Base-by-base conservation (phyloP, 805 yeast species). In the Brettanomyces nanus region DNA sequence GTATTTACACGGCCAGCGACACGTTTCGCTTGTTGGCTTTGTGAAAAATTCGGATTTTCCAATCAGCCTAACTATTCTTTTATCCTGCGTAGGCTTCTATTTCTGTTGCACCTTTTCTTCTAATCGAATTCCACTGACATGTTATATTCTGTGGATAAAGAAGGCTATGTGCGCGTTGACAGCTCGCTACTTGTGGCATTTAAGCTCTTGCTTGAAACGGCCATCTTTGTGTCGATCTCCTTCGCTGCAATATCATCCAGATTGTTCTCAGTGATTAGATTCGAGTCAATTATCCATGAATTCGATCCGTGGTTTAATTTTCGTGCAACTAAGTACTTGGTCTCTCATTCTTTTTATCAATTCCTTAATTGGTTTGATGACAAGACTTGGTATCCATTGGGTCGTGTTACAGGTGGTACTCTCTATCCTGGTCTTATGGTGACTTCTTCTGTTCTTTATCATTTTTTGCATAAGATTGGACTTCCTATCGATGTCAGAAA, bases 341-440 rank as follows among this genome's bases (percentile, higher is more conserved):
- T 86, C 22, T 67, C 75, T 31, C 77, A 86, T 54, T 80, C 92
- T 5, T 90, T 77, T 61, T 82, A 87, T 67, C 89, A 87, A 48
- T 94, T 92, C 55, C 71, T 94, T 54, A 92, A 92, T 61, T 92
- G 98, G 98, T 92, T 92, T 54, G 98, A 92, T 59, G 97, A 90
- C 59, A 77, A 95, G 57, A 90, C 98, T 15, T 92, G 99, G 99
- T 92, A 92, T 61, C 99, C 99, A 15, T 70, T 92, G 48, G 99
- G 99, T 17, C 76, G 99, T 65, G 98, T 92, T 54, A 92, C 98
- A 10, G 99, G 99, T 50, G 98, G 99, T 41, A 94, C 98, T 1
- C 63, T 92, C 45, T 92, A 94, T 56, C 99, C 99, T 3, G 99
- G 99, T 6, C 68, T 94, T 48, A 92, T 92, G 99, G 95, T 94